Evolutionary conservation across 2,329 filamentous ascomycete species (phyloP).

Genomic region (Pseudopithomyces chartarum): DNA sequence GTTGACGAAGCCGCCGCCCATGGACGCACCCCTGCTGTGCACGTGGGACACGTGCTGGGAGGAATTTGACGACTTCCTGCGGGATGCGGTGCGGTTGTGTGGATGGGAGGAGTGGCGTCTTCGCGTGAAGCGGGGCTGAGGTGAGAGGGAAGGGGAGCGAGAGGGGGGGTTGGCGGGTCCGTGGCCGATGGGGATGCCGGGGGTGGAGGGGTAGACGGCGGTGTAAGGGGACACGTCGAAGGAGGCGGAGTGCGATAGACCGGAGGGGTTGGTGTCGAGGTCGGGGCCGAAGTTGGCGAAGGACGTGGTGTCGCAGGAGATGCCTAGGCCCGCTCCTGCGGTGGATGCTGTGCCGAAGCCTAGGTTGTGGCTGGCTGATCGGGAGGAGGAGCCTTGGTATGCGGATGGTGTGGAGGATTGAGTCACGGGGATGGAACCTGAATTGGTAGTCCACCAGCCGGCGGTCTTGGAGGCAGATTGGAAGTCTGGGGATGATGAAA

Average conservation of each 20-base stretch:
- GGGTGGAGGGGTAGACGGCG: conserved; percentile 21
- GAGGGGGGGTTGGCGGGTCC: conserved; percentile 18
- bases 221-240: conserved; percentile 23
- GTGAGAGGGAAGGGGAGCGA: conserved; percentile 28
- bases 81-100: conserved; percentile 11
- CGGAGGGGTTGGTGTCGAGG: conserved; percentile 7
- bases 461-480: conserved; percentile 23
- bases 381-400: conserved; percentile 27
- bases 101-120: conserved; percentile 24
- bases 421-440: conserved; percentile 15
- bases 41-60: conserved; percentile 46
- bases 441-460: conserved; percentile 33
- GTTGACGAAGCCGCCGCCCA: conserved; percentile 76
- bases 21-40: conserved; percentile 39
- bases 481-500: conserved; percentile 39
- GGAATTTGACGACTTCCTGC: conserved; percentile 26
- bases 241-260: conserved; percentile 16
- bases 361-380: conserved; percentile 22
- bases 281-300: conserved; percentile 26
- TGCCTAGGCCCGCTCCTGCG: conserved; percentile 33
- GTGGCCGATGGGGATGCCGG: conserved; percentile 25
- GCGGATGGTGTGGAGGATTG: conserved; percentile 18
- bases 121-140: conserved; percentile 33
- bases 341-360: conserved; percentile 12
- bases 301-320: conserved; percentile 32